phyloP scores from a whole-genome alignment of 495 filamentous ascomycete genomes.

The Neurospora sp. region DNA sequence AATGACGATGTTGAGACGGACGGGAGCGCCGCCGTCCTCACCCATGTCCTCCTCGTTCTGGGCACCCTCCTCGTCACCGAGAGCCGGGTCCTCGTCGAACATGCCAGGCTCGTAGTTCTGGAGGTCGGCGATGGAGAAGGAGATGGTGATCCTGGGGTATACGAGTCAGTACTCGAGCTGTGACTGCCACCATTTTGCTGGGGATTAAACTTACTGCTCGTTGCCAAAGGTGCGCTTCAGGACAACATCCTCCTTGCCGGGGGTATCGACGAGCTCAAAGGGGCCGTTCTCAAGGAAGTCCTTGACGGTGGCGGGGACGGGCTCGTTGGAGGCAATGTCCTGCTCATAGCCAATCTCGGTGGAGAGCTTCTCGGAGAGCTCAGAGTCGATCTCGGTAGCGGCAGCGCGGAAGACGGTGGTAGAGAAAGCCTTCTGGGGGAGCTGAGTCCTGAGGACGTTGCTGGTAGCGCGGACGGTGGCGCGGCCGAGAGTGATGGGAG shows the following conservation, averaged over 20 bases:
- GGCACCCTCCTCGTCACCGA: constrained; percentile 53
- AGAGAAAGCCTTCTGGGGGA: constrained; percentile 57
- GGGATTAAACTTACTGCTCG: constrained; percentile 57
- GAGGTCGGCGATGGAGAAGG: constrained; percentile 89
- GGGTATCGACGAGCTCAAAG: constrained; percentile 65
- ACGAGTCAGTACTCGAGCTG: neutral
- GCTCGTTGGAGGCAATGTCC: constrained; percentile 46
- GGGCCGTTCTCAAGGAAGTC: constrained; percentile 63
- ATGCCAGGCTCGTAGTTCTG: constrained; percentile 52
- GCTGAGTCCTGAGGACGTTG: constrained; percentile 22
- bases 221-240: constrained; percentile 75
- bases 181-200: neutral
- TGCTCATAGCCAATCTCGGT: constrained; percentile 63
- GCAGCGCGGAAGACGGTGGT: constrained; percentile 50
- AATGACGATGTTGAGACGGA: constrained; percentile 74
- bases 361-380: constrained; percentile 68
- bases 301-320: constrained; percentile 52
- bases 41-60: constrained; percentile 30
- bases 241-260: constrained; percentile 78
- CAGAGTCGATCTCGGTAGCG: constrained; percentile 49
- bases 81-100: constrained; percentile 45
- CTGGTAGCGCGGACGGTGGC: constrained; percentile 16
- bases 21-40: constrained; percentile 47
- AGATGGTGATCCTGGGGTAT: constrained; percentile 66
- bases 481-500: constrained; percentile 40